Evolutionary conservation across 768 basidiomycete genomes (phyloP).

Genomic region (Naganishia friedmannii): DNA sequence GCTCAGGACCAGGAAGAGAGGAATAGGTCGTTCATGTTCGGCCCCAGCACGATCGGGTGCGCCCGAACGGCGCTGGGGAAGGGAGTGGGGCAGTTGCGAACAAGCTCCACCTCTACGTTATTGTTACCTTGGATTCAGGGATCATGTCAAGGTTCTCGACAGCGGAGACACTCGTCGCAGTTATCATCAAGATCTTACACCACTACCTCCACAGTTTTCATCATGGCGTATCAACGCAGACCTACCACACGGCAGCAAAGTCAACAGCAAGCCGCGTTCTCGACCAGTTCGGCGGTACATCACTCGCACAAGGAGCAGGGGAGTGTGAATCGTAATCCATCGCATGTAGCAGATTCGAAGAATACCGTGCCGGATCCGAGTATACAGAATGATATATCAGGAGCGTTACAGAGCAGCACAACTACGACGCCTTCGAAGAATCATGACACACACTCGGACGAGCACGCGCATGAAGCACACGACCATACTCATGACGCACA

Average conservation of each 20-base stretch:
- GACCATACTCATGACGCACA: background rate
- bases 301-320: background rate
- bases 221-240: conserved; percentile 17
- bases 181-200: background rate
- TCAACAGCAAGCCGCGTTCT: conserved; percentile 8
- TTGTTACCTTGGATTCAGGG: background rate
- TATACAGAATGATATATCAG: conserved; percentile 5
- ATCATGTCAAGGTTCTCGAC: background rate
- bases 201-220: background rate
- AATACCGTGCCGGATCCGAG: background rate
- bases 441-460: background rate
- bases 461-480: background rate
- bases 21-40: too few species aligned
- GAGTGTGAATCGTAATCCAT: background rate
- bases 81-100: too few species aligned
- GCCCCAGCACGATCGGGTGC: background rate
- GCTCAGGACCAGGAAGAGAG: too few species aligned
- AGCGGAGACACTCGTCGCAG: background rate
- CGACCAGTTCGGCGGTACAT: background rate
- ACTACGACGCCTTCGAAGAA: background rate
- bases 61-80: background rate
- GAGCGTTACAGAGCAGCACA: conserved; percentile 3
- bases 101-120: too few species aligned
- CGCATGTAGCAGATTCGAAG: background rate
- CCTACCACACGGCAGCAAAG: background rate